Evolutionary conservation across 768 basidiomycete genomes (phyloP), one percentile per base, ranked within the genome.

Genomic region (Russula emetica): DNA sequence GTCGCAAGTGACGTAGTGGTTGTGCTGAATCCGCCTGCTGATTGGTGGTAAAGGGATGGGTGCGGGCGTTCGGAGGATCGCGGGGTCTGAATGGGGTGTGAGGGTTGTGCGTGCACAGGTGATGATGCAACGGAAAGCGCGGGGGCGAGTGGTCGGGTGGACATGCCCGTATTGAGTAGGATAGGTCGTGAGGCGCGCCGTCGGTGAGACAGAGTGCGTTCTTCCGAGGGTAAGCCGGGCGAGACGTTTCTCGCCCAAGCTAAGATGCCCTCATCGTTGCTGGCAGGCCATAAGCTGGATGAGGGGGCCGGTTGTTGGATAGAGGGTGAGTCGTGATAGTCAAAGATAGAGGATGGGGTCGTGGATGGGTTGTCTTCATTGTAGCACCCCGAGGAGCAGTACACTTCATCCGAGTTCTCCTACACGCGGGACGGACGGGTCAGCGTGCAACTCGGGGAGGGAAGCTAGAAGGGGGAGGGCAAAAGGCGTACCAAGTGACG

Each of bases 331-430:
- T 66, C 60, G 18, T 55, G 45, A 32, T 45, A 66, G 3, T 68
- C 64, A 18, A 68, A 40, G 34, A 71, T 28, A 24, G 62, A 60
- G 16, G 63, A 67, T 22, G 49, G 63, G 24, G 66, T 30, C 2
- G 58, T 42, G 13, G 66, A 61, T 14, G 70, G 64, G 54, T 76
- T 73, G 45, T 74, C 75, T 56, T 76, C 72, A 24, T 70, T 72
- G 52, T 72, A 69, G 61, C 76, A 76, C 69, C 80, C 80, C 18
- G 76, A 72, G 0, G 85, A 85, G 75, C 87, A 88, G 74, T 85
- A 88, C 5, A 78, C 75, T 8, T 73, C 73, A 1, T 71, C 64
- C 4, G 73, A 71, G 32, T 69, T 72, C 72, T 76, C 82, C 70
- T 54, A 64, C 61, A 60, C n/a, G 65, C 62, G 55, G 11, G 58